Conservation (phyloP, 106 monocot species). For the Dactylorhiza incarnata region DNA sequence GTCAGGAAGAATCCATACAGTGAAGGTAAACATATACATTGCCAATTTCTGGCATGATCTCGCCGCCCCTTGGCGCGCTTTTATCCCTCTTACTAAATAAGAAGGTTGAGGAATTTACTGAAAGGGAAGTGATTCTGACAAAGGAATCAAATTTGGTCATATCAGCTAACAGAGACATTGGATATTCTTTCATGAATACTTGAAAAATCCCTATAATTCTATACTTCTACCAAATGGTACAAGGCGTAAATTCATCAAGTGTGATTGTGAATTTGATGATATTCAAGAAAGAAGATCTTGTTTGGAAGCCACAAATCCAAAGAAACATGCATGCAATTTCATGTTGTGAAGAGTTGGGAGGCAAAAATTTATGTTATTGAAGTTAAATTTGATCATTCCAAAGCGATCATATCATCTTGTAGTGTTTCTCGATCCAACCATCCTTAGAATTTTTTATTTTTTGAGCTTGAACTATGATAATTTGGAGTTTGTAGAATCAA, state of each 20-base stretch:
- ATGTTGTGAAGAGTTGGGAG: constrained; percentile 10
- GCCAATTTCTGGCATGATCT: too few species aligned
- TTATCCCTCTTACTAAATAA: constrained; percentile 60
- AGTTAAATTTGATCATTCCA: constrained; percentile 29
- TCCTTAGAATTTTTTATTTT: constrained; percentile 44
- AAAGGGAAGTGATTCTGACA: constrained; percentile 44
- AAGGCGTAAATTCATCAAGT: constrained; percentile 58
- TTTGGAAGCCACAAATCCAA: constrained; percentile 57
- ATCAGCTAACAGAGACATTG: constrained; percentile 8
- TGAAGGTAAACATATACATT: too few species aligned
- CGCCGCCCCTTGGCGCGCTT: too few species aligned
- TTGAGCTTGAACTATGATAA: constrained; percentile 20
- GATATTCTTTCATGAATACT: constrained; percentile 14
- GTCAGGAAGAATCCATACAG: too few species aligned
- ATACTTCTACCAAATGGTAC: constrained; percentile 23
- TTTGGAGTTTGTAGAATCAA: constrained; percentile 7
- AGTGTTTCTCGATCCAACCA: constrained; percentile 19
- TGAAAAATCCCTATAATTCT: constrained; percentile 26
- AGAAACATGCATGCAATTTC: constrained; percentile 49
- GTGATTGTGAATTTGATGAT: constrained; percentile 49
- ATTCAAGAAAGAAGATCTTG: constrained; percentile 42
- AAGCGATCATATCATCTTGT: constrained; percentile 31
- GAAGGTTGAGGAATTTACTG: constrained; percentile 46
- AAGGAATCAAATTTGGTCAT: constrained; percentile 48
- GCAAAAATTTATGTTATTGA: constrained; percentile 35